Conservation (phyloP, 805 yeast species). For the Candida orba region DNA sequence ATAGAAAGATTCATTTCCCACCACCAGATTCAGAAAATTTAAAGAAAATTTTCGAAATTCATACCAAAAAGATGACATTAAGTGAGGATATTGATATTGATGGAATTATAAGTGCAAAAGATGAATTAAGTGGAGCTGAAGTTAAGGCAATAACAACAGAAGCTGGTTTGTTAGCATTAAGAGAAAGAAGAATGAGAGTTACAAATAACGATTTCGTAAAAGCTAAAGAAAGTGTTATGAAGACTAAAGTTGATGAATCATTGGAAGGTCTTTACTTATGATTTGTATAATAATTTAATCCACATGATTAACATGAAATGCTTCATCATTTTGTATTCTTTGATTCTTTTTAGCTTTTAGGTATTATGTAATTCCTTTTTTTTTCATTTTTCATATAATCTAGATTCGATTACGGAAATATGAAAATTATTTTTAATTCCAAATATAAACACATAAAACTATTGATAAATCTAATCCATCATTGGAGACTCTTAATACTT, state of each 20-base stretch:
- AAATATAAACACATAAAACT: background rate
- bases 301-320: background rate
- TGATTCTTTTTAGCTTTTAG: background rate
- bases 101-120: constrained; percentile 82
- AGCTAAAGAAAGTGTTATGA: constrained; percentile 92
- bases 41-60: constrained; percentile 87
- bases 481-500: no score
- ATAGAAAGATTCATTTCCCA: constrained; percentile 90
- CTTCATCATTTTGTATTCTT: background rate
- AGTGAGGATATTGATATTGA: constrained; percentile 84
- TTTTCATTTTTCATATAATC: background rate
- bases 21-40: constrained; percentile 91
- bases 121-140: constrained; percentile 95
- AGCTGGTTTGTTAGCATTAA: constrained; percentile 89
- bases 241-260: constrained; percentile 94
- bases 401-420: background rate
- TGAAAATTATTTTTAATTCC: background rate
- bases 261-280: constrained; percentile 76
- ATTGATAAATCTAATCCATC: background rate
- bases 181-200: constrained; percentile 97
- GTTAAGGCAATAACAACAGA: constrained; percentile 97
- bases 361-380: background rate
- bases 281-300: background rate
- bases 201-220: constrained; percentile 88
- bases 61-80: constrained; percentile 88